These are phyloP conservation scores for Cladorrhinum samala DNA, from an alignment of 495 filamentous ascomycete genomes.

Conservation along the genomic window DNA sequence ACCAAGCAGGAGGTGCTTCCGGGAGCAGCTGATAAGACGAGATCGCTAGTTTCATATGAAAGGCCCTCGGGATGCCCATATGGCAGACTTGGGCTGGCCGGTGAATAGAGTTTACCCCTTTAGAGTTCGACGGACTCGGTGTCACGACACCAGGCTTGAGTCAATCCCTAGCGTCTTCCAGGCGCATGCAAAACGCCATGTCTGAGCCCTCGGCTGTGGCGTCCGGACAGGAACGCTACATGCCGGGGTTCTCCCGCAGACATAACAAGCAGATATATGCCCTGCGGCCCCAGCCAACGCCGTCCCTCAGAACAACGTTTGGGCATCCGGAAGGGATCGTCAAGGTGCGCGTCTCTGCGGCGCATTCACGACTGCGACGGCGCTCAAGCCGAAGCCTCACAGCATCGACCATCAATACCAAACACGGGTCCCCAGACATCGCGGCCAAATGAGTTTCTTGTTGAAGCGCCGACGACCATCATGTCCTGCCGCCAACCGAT, in stretches of 20 bases:
- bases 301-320: background rate
- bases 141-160: conserved; percentile 1
- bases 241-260: background rate
- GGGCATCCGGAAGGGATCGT: background rate
- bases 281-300: background rate
- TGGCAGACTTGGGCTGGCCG: background rate
- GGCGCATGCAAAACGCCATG: background rate
- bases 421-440: background rate
- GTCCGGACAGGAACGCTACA: background rate
- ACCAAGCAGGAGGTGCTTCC: no score
- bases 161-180: background rate
- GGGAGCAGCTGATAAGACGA: no score
- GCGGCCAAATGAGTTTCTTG: conserved; percentile 2
- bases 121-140: conserved; percentile 1
- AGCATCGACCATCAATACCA: background rate
- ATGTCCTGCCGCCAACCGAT: background rate
- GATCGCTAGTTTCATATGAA: no score
- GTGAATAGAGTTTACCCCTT: background rate
- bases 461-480: background rate
- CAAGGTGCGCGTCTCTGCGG: background rate
- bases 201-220: background rate
- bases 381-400: background rate
- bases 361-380: background rate
- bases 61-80: no score
- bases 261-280: no score